Conservation (phyloP, 441 rosid species). For the Populus hybrid region DNA sequence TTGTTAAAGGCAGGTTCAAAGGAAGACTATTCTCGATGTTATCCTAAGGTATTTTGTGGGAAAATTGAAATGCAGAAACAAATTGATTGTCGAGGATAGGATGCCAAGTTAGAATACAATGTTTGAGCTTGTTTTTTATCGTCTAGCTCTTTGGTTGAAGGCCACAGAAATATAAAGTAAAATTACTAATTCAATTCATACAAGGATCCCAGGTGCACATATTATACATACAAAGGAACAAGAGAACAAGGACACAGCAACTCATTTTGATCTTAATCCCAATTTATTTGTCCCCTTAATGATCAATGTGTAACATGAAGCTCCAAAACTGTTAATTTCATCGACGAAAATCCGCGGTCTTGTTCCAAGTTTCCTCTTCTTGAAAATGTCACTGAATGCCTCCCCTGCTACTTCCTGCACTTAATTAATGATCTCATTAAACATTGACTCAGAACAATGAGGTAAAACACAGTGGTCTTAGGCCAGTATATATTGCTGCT, state of each 20-base stretch:
- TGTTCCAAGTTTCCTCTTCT: neutral
- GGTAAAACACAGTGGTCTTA: neutral
- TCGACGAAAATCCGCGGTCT: constrained; percentile 3
- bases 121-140: too few species aligned
- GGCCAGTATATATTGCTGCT: neutral
- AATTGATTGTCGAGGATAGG: too few species aligned
- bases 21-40: too few species aligned
- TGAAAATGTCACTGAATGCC: neutral
- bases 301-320: too few species aligned
- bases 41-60: too few species aligned
- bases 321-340: neutral
- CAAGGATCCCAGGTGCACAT: neutral
- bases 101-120: too few species aligned
- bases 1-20: too few species aligned
- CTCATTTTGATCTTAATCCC: constrained; percentile 9
- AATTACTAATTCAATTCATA: too few species aligned
- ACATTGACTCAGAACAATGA: neutral
- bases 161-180: too few species aligned
- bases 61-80: too few species aligned
- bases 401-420: constrained; percentile 36
- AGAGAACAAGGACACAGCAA: constrained; percentile 3
- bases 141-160: too few species aligned
- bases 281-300: neutral
- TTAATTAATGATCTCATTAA: too few species aligned
- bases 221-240: constrained; percentile 22